A percentile compares a stretch with the other conserved stretches of the same genome.
These are phyloP conservation scores for Penicillium janthinellum DNA, from an alignment of 2,329 filamentous ascomycete species.

Conservation along the genomic window DNA sequence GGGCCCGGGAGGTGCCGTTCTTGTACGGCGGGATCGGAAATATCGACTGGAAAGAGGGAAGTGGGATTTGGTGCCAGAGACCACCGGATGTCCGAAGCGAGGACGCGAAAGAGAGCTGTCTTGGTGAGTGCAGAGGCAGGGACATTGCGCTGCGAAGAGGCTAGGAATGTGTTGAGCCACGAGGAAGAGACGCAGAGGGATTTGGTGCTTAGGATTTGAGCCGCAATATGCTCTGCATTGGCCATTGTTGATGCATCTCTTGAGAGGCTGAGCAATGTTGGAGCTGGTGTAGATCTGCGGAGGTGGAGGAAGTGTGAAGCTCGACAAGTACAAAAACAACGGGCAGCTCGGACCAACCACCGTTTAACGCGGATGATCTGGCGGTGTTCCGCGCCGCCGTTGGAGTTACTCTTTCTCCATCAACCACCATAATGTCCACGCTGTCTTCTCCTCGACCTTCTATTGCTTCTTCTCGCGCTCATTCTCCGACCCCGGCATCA, in stretches of 20 bases:
- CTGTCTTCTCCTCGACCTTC: conserved; percentile 62
- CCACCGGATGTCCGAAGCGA: conserved; percentile 73
- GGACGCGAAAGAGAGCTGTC: conserved; percentile 77
- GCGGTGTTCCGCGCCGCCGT: conserved; percentile 6
- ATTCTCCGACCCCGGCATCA: conserved; percentile 66
- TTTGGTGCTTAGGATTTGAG: conserved; percentile 59
- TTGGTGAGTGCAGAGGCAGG: conserved; percentile 73
- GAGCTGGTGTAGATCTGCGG: not conserved
- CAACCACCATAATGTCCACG: conserved; percentile 53
- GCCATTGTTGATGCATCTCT: conserved; percentile 27
- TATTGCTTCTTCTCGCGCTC: conserved; percentile 58
- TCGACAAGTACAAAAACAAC: conserved; percentile 11
- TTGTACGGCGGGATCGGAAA: conserved; percentile 56
- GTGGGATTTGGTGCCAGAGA: conserved; percentile 54
- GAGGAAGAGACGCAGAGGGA: conserved; percentile 57
- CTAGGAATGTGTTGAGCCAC: conserved; percentile 67
- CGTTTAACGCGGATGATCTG: conserved; percentile 26
- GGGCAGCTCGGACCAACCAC: conserved; percentile 32
- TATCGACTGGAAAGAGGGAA: conserved; percentile 58
- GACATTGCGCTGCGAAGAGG: conserved; percentile 56
- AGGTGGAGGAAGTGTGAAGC: conserved; percentile 13
- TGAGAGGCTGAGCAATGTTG: not conserved
- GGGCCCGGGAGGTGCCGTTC: conserved; percentile 62
- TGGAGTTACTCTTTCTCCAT: not conserved
- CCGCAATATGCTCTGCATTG: conserved; percentile 41